Evolutionary conservation across 331 rosid species (phyloP).

Genomic region (Telfairia occidentalis): DNA sequence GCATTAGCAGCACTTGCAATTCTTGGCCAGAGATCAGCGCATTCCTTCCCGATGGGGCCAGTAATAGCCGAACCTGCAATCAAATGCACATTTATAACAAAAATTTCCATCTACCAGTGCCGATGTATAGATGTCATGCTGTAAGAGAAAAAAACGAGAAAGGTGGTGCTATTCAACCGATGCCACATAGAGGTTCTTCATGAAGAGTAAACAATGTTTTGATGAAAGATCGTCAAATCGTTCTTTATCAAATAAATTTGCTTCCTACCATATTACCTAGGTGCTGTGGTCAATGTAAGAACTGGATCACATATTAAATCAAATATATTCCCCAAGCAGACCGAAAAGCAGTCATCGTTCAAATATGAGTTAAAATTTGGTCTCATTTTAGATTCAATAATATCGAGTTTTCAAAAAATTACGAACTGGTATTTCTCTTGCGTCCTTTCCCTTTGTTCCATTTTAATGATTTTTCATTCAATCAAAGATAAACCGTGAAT

Average conservation of each 20-base stretch:
- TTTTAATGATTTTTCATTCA: too few species aligned
- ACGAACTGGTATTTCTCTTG: background rate
- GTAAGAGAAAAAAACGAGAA: background rate
- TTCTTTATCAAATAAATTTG: background rate
- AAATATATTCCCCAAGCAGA: background rate
- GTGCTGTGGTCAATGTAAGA: background rate
- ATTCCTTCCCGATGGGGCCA: slow-evolving; percentile 83
- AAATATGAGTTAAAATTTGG: background rate
- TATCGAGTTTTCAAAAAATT: background rate
- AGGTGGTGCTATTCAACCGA: background rate
- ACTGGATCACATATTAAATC: background rate
- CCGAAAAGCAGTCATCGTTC: background rate
- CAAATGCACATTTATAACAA: too few species aligned
- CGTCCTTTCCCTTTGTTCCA: background rate
- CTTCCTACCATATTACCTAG: too few species aligned
- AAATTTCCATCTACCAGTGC: background rate
- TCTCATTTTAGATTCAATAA: too few species aligned
- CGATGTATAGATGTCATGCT: background rate
- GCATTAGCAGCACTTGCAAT: slow-evolving; percentile 92
- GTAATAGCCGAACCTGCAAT: slow-evolving; percentile 68
- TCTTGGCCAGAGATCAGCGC: slow-evolving; percentile 90
- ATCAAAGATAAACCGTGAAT: background rate
- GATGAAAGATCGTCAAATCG: background rate
- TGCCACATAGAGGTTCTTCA: background rate
- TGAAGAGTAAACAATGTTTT: background rate